Evolutionary conservation across 148 eudicot genomes (phyloP).

Genomic region (Silene conica): DNA sequence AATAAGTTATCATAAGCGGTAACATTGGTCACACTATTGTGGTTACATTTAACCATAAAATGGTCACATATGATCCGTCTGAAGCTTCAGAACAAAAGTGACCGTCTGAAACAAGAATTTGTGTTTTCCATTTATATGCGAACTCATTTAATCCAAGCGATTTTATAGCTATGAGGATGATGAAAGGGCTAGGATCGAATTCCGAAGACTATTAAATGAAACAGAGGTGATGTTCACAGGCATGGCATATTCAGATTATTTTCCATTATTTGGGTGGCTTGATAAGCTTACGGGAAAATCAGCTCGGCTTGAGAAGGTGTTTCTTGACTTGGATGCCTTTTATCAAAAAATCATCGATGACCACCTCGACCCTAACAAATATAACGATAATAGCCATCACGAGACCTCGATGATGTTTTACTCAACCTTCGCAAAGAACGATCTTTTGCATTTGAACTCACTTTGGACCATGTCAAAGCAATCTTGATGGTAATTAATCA

Average conservation of each 20-base stretch:
- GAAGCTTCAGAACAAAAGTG: too few relatives aligned
- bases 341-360: slow-evolving; percentile 27
- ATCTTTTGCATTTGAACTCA: slow-evolving; percentile 25
- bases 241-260: slow-evolving; percentile 26
- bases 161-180: slow-evolving; percentile 25
- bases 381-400: neutral
- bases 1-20: too few relatives aligned
- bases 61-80: too few relatives aligned
- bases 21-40: too few relatives aligned
- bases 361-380: slow-evolving; percentile 17
- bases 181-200: slow-evolving; percentile 1
- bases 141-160: too few relatives aligned
- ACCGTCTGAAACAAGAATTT: too few relatives aligned
- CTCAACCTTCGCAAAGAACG: slow-evolving; percentile 21
- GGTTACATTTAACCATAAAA: too few relatives aligned
- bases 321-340: slow-evolving; percentile 16
- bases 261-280: slow-evolving; percentile 27
- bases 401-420: slow-evolving; percentile 31
- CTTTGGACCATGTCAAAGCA: slow-evolving; percentile 33
- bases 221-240: slow-evolving; percentile 9
- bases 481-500: slow-evolving; percentile 28
- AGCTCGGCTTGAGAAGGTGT: slow-evolving; percentile 15
- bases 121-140: too few relatives aligned
- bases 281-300: slow-evolving; percentile 22
- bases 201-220: slow-evolving; percentile 16